Conservation (phyloP, 805 yeast species). For the Sugiyamaella marilandica region DNA sequence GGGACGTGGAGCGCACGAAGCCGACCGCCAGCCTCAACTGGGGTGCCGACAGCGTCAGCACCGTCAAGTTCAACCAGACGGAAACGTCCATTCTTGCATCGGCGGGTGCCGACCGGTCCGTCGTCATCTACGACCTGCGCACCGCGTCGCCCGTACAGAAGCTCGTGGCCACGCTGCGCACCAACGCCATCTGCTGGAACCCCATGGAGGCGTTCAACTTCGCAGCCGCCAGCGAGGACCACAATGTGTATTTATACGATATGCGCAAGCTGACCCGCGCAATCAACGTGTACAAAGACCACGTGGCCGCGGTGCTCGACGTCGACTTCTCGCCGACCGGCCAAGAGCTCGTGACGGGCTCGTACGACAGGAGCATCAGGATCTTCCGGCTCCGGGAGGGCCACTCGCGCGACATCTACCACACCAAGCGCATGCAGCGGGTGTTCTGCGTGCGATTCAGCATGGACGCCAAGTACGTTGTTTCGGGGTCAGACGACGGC, state of each 20-base stretch:
- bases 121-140: slow-evolving; percentile 85
- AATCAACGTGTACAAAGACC: slow-evolving; percentile 84
- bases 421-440: slow-evolving; percentile 96
- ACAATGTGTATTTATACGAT: slow-evolving; percentile 90
- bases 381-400: slow-evolving; percentile 73
- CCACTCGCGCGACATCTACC: slow-evolving; percentile 91
- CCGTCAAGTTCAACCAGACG: slow-evolving; percentile 82
- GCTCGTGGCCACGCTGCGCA: slow-evolving; percentile 73
- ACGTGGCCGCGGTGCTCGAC: slow-evolving; percentile 92
- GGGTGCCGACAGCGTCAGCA: slow-evolving; percentile 91
- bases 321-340: slow-evolving; percentile 97
- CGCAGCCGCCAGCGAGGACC: slow-evolving; percentile 91
- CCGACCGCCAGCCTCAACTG: slow-evolving; percentile 77
- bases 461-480: slow-evolving; percentile 81
- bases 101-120: slow-evolving; percentile 84
- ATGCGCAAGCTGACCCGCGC: slow-evolving; percentile 88
- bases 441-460: slow-evolving; percentile 79
- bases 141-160: slow-evolving; percentile 91
- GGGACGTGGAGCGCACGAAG: slow-evolving; percentile 81
- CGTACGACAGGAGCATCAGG: slow-evolving; percentile 90
- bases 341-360: slow-evolving; percentile 89
- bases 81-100: slow-evolving; percentile 87
- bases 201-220: slow-evolving; percentile 96
- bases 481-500: slow-evolving; percentile 94
- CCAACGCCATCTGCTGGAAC: slow-evolving; percentile 89